Base-by-base conservation (phyloP, 306 rosid species). In the Myrica gale region DNA sequence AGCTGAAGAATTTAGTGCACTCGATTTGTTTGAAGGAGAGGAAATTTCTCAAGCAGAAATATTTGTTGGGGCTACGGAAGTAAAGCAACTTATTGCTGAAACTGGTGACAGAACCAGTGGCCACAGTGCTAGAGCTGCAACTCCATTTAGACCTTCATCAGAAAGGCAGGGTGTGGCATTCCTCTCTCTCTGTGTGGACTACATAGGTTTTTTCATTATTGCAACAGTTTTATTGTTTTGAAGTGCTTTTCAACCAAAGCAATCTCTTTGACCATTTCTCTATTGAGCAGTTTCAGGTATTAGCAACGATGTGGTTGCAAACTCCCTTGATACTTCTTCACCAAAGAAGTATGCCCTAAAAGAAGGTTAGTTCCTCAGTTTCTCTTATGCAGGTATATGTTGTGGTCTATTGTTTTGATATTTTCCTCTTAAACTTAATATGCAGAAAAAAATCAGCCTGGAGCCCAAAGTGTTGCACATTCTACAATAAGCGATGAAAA, bases 381-480 rank as follows among this genome's bases (percentile, higher is more conserved):
- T 45, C 32, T 19, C 19, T n/a, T 57, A 19, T 12, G 45, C 21
- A 21, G 39, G 37, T 19, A 57, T 4, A 2, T 3, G 19, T 16
- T 19, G 19, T 41, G 66, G 53, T 37, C 39, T 11, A 48, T 53
- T 42, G 11, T 37, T 53, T 51, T 19, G 16, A 68, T 9, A 7
- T 1, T 5, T 53, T 55, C 17, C 54, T 57, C 63, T 19, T 56
- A 19, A 19, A 19, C 4, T 47, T 20, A 4, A 69, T 12, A 65
- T 70, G 70, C 44, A 77, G 76, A 69, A 26, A 71, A 39, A 61
- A 46, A 46, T 26, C 70, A 74, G 58, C 20, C 52, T 17, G 70
- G 65, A 26, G 70, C 60, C 65, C 70, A 46, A 46, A n/a, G 11
- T 13, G 17, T 15, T 9, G 1, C 17, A 11, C 73, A 69, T 9